A percentile compares a stretch with the other conserved stretches of the same genome.
phyloP scores from a whole-genome alignment of 2,329 filamentous ascomycete genomes.

The Arthrobotrys megalospora region DNA sequence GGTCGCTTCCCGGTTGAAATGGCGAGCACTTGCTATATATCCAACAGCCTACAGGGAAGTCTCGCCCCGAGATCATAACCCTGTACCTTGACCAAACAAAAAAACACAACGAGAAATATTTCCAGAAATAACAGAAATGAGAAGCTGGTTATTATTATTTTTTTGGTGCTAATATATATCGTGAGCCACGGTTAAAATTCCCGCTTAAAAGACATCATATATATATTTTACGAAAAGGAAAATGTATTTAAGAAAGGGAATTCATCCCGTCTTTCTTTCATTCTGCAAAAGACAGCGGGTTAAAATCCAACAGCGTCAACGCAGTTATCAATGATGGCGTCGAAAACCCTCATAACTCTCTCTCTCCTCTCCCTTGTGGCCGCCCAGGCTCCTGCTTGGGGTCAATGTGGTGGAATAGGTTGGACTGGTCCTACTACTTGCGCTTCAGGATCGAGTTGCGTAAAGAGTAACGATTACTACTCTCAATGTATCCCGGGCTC shows the following conservation, averaged over 20 bases:
- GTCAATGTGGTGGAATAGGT: constrained; percentile 62
- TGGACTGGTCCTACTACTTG: constrained; percentile 62
- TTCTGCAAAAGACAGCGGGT: background rate
- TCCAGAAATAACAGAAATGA: background rate
- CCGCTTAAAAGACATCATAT: background rate
- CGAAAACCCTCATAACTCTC: constrained; percentile 31
- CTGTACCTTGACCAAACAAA: constrained; percentile 15
- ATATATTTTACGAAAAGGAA: background rate
- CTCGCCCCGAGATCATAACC: constrained; percentile 1
- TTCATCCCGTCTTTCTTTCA: constrained; percentile 1
- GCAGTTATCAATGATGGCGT: constrained; percentile 23
- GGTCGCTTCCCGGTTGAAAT: constrained; percentile 60
- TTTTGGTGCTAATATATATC: constrained; percentile 30
- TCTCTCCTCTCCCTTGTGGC: constrained; percentile 45
- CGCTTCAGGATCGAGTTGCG: constrained; percentile 58
- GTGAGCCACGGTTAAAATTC: constrained; percentile 43
- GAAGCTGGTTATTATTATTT: background rate
- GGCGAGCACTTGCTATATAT: constrained; percentile 23
- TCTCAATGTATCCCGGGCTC: constrained; percentile 61
- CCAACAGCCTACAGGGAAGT: constrained; percentile 14
- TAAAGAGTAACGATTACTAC: constrained; percentile 63
- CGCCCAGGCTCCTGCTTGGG: constrained; percentile 58
- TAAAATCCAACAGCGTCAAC: constrained; percentile 49
- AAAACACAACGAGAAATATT: background rate
- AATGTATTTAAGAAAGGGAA: constrained; percentile 21